Evolutionary conservation across 2,329 filamentous ascomycete species (phyloP).

Genomic region (Phaeosphaeriaceae sp.): DNA sequence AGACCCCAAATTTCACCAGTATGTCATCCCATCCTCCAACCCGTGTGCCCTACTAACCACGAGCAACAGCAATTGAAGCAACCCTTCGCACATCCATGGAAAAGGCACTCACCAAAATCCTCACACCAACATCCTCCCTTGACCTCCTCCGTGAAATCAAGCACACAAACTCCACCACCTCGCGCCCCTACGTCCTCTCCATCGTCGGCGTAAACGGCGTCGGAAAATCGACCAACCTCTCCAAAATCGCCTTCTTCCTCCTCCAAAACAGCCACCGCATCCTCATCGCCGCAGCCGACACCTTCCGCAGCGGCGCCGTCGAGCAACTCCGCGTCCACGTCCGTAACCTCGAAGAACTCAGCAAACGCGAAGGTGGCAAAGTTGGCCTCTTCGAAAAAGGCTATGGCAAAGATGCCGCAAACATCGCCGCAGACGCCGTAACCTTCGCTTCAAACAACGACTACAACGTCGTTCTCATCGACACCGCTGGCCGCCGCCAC

Average conservation of each 20-base stretch:
- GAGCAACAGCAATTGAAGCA: slow-evolving; percentile 68
- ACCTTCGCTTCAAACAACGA: slow-evolving; percentile 73
- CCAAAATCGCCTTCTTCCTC: slow-evolving; percentile 97
- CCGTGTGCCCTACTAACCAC: slow-evolving; percentile 8
- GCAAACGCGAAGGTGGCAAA: slow-evolving; percentile 75
- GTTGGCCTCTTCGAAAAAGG: slow-evolving; percentile 96
- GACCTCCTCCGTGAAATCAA: slow-evolving; percentile 95
- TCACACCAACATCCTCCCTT: slow-evolving; percentile 92
- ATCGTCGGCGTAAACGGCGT: slow-evolving; percentile 99
- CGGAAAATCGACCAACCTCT: slow-evolving; percentile 96
- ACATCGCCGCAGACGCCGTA: slow-evolving; percentile 95
- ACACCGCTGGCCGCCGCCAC: slow-evolving; percentile 92
- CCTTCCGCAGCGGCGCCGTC: slow-evolving; percentile 94
- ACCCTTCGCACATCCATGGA: slow-evolving; percentile 89
- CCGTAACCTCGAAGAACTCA: slow-evolving; percentile 88
- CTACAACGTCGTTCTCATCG: slow-evolving; percentile 94
- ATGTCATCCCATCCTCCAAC: slow-evolving; percentile 15
- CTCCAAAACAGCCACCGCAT: slow-evolving; percentile 97
- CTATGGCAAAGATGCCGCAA: slow-evolving; percentile 96
- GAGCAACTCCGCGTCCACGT: slow-evolving; percentile 97
- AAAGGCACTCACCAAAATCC: slow-evolving; percentile 88
- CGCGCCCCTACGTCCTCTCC: slow-evolving; percentile 92
- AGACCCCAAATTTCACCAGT: slow-evolving; percentile 89
- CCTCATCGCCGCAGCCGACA: slow-evolving; percentile 92
- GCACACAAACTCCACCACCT: slow-evolving; percentile 65